phyloP scores from a whole-genome alignment of 768 basidiomycete species.

The Calocera viscosa region DNA sequence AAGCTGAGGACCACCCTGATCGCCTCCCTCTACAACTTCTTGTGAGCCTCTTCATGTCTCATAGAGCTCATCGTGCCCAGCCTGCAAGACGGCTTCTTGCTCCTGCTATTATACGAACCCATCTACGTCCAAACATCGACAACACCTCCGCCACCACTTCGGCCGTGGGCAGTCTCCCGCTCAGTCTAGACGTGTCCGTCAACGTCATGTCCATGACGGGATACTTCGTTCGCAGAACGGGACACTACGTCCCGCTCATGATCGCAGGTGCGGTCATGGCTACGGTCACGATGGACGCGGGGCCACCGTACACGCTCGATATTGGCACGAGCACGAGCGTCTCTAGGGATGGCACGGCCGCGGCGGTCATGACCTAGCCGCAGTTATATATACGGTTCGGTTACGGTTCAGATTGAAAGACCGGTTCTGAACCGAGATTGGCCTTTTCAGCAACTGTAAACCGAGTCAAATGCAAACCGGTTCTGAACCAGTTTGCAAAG shows the following conservation, averaged over 20 bases:
- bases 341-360: too few species aligned
- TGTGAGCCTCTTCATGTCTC: not conserved
- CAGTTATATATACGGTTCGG: too few species aligned
- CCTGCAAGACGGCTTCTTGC: conserved; percentile 11
- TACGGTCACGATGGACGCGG: conserved; percentile 27
- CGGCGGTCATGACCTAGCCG: too few species aligned
- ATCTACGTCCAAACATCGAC: conserved; percentile 14
- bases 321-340: conserved; percentile 17
- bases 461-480: too few species aligned
- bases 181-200: conserved; percentile 11
- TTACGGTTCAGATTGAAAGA: too few species aligned
- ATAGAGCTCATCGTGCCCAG: not conserved
- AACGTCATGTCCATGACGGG: not conserved
- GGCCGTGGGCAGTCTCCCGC: conserved; percentile 13
- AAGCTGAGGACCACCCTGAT: conserved; percentile 19
- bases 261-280: conserved; percentile 25
- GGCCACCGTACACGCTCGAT: conserved; percentile 29
- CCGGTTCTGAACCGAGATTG: too few species aligned
- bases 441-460: too few species aligned
- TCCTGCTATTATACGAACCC: conserved; percentile 5
- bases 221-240: conserved; percentile 10
- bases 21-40: not conserved
- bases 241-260: conserved; percentile 28
- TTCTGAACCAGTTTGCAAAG: too few species aligned
- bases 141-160: conserved; percentile 3